phyloP scores from a whole-genome alignment of 176 grass and related monocot species.

The Zizania latifolia region DNA sequence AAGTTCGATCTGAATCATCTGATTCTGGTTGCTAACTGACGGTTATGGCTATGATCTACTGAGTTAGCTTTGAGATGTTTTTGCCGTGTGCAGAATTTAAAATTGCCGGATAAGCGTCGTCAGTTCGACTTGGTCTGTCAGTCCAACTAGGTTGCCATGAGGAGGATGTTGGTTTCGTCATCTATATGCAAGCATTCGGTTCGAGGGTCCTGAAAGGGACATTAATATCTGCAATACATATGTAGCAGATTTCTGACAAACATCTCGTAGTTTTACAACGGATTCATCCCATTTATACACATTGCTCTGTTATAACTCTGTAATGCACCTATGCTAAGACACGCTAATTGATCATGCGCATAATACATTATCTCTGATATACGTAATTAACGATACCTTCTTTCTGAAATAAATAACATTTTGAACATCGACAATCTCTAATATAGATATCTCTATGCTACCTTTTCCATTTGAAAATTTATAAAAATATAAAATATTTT shows the following conservation, averaged over 20 bases:
- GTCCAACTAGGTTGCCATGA: background rate
- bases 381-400: no score
- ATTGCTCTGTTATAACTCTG: background rate
- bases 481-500: no score
- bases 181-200: background rate
- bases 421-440: no score
- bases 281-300: background rate
- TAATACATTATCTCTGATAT: no score
- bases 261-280: background rate
- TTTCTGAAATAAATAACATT: no score
- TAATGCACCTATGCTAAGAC: no score
- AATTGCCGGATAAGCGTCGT: background rate
- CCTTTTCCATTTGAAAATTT: no score
- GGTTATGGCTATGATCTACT: constrained; percentile 10
- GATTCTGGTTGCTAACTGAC: constrained; percentile 7
- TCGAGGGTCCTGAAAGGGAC: constrained; percentile 8
- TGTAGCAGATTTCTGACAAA: background rate
- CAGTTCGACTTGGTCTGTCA: background rate
- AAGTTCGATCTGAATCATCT: background rate
- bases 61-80: background rate
- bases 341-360: no score
- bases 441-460: no score
- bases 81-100: background rate
- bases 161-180: background rate
- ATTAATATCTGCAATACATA: background rate